A percentile compares a stretch with the other conserved stretches of the same genome.
Conservation (phyloP, 768 basidiomycete species). For the Lentinus tigrinus region DNA sequence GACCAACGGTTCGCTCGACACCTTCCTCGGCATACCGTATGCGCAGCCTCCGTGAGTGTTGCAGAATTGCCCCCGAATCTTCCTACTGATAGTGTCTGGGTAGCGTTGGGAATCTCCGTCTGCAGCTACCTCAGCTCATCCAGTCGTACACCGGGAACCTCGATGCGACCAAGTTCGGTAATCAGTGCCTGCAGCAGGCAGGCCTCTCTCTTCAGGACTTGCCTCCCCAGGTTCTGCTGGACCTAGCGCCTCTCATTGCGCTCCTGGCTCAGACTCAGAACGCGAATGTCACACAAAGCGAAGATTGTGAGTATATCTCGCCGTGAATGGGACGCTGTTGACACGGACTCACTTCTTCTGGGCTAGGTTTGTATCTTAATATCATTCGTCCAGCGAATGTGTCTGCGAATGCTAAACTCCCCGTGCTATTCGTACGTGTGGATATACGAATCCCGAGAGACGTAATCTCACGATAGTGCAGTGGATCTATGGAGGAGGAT, state of each 20-base stretch:
- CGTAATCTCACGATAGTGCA: background rate
- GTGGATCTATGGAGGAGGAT: constrained; percentile 13
- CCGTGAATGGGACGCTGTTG: too few relatives aligned
- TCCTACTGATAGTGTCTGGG: too few relatives aligned
- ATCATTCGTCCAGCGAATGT: background rate
- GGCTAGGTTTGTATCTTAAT: background rate
- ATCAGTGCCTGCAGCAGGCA: constrained; percentile 13
- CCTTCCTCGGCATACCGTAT: too few relatives aligned
- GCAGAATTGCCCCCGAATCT: too few relatives aligned
- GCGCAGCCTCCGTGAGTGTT: too few relatives aligned
- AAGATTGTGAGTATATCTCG: constrained; percentile 13
- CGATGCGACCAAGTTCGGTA: constrained; percentile 14
- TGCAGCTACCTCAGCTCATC: constrained; percentile 13
- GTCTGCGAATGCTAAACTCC: constrained; percentile 24
- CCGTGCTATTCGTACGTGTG: constrained; percentile 41
- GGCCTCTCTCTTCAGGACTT: background rate
- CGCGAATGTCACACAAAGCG: background rate
- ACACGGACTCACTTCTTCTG: too few relatives aligned
- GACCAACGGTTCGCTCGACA: too few relatives aligned
- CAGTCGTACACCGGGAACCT: constrained; percentile 1
- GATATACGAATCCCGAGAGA: constrained; percentile 12
- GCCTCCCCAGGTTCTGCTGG: background rate
- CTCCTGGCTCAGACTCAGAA: background rate
- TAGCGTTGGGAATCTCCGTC: constrained; percentile 15
- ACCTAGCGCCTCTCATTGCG: too few relatives aligned